Base-by-base conservation (phyloP, 345 rosid genomes). In the Diplotaxis tenuifolia region DNA sequence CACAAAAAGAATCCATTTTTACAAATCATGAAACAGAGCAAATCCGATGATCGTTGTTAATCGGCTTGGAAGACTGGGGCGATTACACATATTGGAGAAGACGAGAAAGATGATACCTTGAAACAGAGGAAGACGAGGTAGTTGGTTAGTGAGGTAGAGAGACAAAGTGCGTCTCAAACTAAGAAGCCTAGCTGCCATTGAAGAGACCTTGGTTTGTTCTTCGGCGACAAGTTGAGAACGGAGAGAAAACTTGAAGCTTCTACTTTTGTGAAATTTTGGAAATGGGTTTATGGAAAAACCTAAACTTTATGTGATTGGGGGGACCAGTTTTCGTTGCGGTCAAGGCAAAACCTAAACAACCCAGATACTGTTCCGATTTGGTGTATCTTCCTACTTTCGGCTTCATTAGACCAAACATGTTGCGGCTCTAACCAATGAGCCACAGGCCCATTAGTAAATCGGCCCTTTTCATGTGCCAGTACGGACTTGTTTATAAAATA, bases 151-250 rank as follows among this genome's bases (percentile, higher is more conserved):
- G 63, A 59, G 7, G 40, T 74, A 71, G 62, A 75, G 70, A 67
- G 78, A 71, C 4, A 75, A 45, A 62, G 81, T 59, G 19, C 78
- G 80, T 32, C 78, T 69, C 53, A 63, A 6, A 42, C 50, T 60
- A 11, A 49, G 63, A 21, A 78, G 75, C 82, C 80, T 78, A 45
- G 78, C 71, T 3, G 75, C 82, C 82, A 78, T 78, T 50, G 68
- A 45, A 0, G 66, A 10, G 28, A 55, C 65, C 29, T 1, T 63
- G 12, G 49, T 38, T 52, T n/a, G 23, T 68, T 54, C 70, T 62
- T 15, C 70, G 27, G 31, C 22, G 21, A 50, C 66, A 56, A 73
- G 27, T 4, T 23, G 57, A 19, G 8, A 16, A 40, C 20, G 28
- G 60, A 38, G 45, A 16, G 54, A 19, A n/a, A 47, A 6, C 20